Base-by-base conservation (phyloP, 2,329 filamentous ascomycete genomes). In the Penicillium aurantiogriseum region DNA sequence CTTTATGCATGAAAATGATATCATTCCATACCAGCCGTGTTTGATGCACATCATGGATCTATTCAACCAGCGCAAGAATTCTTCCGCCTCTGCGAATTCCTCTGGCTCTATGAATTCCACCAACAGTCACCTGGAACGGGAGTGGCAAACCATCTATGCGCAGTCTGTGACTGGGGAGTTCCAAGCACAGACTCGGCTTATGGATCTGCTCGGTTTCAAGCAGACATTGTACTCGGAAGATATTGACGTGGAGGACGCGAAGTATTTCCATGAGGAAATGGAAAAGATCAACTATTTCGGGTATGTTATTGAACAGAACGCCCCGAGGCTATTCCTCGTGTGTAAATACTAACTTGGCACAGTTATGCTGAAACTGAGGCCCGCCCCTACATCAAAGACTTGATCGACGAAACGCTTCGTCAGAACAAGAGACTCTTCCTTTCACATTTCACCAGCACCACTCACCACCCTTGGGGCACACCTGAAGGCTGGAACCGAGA, bases 221-320 rank as follows among this genome's bases (percentile, higher is more conserved):
- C 46, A 69, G 40, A 56, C 63, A 1, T 64, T 76, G 23, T 62
- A 64, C 31, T 70, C 68, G 38, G 69, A 73, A 39, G 63, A 63
- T 27, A 62, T 76, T 8, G 63, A 63, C 5, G 56, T 67, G 23
- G 54, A 61, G 8, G 56, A 53, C 0, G 67, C 72, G 11, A 74
- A 70, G 47, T 67, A 72, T 61, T 79, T 59, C 64, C 72, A 54
- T 63, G 62, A 59, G 59, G 68, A 35, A 39, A 67, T 55, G 63
- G 48, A 64, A 50, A 67, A 71, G 51, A 63, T 71, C 57, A 79
- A 79, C 61, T 79, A 79, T 56, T 79, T 79, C 60, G 77, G 77
- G 56, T 78, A 61, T 38, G 67, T 56, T n/a, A 5, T 51, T 21
- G 3, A 15, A 5, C 17, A 23, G 15, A 15, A 33, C 4, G 2